Percentiles rank a stretch among this genome's conserved stretches.
Conservation (phyloP, 192 early-diverging fungal species). For the Rhizoclosmatium globosum region DNA sequence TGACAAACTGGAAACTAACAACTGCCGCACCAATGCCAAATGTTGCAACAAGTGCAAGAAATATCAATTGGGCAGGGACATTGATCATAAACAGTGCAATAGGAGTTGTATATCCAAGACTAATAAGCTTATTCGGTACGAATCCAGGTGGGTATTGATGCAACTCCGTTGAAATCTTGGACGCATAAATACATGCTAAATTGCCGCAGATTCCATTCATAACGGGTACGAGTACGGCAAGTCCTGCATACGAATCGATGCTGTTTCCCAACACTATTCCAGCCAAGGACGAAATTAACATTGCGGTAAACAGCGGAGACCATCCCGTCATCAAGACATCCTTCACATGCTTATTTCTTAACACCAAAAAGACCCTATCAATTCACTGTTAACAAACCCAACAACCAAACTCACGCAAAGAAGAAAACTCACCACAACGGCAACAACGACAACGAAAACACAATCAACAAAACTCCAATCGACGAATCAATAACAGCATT, state of each 20-base stretch:
- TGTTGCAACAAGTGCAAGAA: conserved; percentile 29
- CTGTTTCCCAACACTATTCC: conserved; percentile 74
- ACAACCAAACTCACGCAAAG: not conserved
- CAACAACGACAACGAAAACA: conserved; percentile 51
- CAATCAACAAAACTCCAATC: conserved; percentile 47
- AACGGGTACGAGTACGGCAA: conserved; percentile 74
- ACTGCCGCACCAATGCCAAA: conserved; percentile 32
- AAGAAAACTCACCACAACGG: conserved; percentile 23
- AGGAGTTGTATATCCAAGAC: conserved; percentile 18
- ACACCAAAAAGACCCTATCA: conserved; percentile 36
- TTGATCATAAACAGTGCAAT: conserved; percentile 37
- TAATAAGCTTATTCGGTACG: conserved; percentile 16
- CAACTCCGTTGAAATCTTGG: conserved; percentile 41
- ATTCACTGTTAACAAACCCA: not conserved
- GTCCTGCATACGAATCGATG: conserved; percentile 68
- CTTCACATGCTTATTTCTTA: conserved; percentile 58
- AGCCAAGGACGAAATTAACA: conserved; percentile 69
- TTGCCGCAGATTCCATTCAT: conserved; percentile 63
- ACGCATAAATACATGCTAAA: conserved; percentile 47
- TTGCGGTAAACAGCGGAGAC: conserved; percentile 78
- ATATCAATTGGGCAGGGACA: conserved; percentile 29
- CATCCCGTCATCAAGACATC: conserved; percentile 76
- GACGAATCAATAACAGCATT: conserved; percentile 57
- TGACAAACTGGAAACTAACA: conserved; percentile 27
- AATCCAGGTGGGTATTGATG: conserved; percentile 34